Evolutionary conservation across 441 rosid species (phyloP).

Genomic region (Pelargonium australe): DNA sequence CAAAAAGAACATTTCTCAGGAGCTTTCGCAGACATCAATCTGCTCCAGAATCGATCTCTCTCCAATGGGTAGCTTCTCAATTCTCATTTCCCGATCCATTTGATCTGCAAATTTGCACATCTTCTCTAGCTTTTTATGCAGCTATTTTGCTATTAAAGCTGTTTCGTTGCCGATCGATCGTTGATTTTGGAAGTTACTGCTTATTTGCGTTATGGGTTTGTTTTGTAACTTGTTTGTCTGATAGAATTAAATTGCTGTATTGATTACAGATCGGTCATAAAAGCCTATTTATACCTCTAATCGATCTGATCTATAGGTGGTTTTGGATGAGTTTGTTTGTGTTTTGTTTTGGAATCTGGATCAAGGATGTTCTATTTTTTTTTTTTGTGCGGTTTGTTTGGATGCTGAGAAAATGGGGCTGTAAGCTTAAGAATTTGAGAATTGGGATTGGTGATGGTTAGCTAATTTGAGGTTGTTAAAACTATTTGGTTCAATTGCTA

Average conservation of each 20-base stretch:
- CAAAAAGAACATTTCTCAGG: neutral
- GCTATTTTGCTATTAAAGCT: neutral
- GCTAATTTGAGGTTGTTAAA: neutral
- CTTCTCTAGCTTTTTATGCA: neutral
- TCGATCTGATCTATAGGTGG: neutral
- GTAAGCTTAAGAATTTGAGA: neutral
- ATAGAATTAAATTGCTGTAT: neutral
- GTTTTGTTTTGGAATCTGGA: neutral
- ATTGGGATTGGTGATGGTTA: neutral
- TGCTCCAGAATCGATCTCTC: constrained; percentile 5
- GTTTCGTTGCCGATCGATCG: neutral
- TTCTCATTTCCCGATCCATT: constrained; percentile 4
- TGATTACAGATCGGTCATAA: neutral
- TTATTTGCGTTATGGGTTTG: neutral
- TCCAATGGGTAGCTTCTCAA: constrained; percentile 8
- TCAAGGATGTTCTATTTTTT: neutral
- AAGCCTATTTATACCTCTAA: neutral
- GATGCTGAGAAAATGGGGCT: neutral
- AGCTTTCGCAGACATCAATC: neutral
- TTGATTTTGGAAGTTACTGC: neutral
- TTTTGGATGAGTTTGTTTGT: neutral
- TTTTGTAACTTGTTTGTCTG: neutral
- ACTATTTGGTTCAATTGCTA: neutral
- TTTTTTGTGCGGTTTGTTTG: neutral
- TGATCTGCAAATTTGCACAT: neutral